Conservation (phyloP, 345 rosid genomes). For the Noccaea bulbosa region DNA sequence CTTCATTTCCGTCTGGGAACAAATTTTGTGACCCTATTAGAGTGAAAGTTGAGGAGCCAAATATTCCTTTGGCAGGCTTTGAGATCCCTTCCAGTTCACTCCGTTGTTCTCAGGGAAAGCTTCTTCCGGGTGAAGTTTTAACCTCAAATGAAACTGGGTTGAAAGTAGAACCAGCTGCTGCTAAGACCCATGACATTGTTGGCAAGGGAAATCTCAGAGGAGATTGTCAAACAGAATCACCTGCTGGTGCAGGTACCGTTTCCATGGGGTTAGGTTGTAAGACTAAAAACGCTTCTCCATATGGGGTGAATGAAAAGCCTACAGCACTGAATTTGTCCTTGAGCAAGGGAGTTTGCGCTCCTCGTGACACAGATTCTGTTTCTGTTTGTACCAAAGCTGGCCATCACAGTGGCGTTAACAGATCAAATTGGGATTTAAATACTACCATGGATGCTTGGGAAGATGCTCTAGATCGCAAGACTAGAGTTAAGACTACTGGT, state of each 20-base stretch:
- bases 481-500: constrained; percentile 41
- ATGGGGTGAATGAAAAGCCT: constrained; percentile 41
- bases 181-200: constrained; percentile 33
- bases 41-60: constrained; percentile 49
- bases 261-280: constrained; percentile 46
- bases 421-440: constrained; percentile 89
- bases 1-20: no score
- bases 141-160: constrained; percentile 45
- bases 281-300: constrained; percentile 38
- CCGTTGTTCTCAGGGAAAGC: constrained; percentile 27
- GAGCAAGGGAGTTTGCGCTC: constrained; percentile 49
- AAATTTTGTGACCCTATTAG: constrained; percentile 7
- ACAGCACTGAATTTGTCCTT: constrained; percentile 58
- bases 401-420: constrained; percentile 42
- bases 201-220: constrained; percentile 37
- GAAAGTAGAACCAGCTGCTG: constrained; percentile 38
- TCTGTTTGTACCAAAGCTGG: constrained; percentile 34
- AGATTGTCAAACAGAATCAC: constrained; percentile 35
- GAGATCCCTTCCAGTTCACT: constrained; percentile 33
- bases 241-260: constrained; percentile 41
- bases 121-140: constrained; percentile 4
- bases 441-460: constrained; percentile 90
- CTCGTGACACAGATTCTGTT: constrained; percentile 31
- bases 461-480: constrained; percentile 47
- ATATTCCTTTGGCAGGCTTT: constrained; percentile 38